Percentiles rank a stretch among this genome's conserved stretches.
Evolutionary conservation across 1,284 basidiomycete genomes (phyloP).

Genomic region (Trichosporon coremiiforme): DNA sequence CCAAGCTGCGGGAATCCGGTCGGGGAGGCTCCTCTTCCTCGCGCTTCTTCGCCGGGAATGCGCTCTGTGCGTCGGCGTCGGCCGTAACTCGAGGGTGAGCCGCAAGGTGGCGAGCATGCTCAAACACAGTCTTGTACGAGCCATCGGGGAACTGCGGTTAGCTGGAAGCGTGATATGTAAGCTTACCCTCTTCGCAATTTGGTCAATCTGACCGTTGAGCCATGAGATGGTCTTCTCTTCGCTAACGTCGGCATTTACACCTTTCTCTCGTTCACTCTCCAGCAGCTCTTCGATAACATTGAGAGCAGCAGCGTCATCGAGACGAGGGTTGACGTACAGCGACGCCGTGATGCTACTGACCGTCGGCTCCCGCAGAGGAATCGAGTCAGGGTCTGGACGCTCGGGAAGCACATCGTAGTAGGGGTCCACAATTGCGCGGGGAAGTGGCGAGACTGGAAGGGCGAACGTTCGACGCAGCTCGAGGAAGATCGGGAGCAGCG

Average conservation of each 20-base stretch:
- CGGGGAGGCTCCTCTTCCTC: not conserved
- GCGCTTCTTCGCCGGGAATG: slow-evolving; percentile 19
- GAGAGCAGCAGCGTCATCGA: slow-evolving; percentile 43
- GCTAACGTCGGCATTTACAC: slow-evolving; percentile 47
- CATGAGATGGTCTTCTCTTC: slow-evolving; percentile 38
- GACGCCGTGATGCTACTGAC: slow-evolving; percentile 52
- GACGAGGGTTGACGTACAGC: slow-evolving; percentile 53
- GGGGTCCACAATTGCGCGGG: slow-evolving; percentile 37
- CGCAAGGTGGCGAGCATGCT: slow-evolving; percentile 34
- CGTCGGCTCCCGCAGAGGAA: slow-evolving; percentile 48
- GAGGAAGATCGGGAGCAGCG: slow-evolving; percentile 47
- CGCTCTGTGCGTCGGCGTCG: slow-evolving; percentile 23
- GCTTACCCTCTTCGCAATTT: slow-evolving; percentile 45
- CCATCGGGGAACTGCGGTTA: slow-evolving; percentile 51
- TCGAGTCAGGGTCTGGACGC: slow-evolving; percentile 49
- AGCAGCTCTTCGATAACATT: slow-evolving; percentile 51
- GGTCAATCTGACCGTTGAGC: slow-evolving; percentile 39
- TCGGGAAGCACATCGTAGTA: slow-evolving; percentile 47
- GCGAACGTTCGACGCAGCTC: slow-evolving; percentile 45
- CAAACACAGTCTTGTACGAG: slow-evolving; percentile 46
- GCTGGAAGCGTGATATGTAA: not conserved
- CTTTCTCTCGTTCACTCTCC: slow-evolving; percentile 53
- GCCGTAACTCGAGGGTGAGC: slow-evolving; percentile 30
- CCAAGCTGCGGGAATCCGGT: not conserved
- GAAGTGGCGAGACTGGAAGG: slow-evolving; percentile 43